These are phyloP conservation scores for Citrus trifoliata DNA, from an alignment of 345 rosid genomes.

Conservation along the genomic window DNA sequence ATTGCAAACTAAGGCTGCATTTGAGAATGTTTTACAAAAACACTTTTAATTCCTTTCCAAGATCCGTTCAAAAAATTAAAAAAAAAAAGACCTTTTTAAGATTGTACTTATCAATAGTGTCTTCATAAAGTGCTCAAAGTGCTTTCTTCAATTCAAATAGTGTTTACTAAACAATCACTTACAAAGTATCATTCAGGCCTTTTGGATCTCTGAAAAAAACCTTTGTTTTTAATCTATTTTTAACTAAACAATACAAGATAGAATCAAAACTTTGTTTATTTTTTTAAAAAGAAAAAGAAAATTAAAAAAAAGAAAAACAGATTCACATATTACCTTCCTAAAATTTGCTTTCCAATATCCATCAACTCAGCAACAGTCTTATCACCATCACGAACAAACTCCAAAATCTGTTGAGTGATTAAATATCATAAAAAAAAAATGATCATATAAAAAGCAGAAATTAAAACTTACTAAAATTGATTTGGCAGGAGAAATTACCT, in stretches of 20 bases:
- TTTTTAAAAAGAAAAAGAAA: background rate
- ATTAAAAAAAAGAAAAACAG: no score
- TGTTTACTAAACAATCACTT: background rate
- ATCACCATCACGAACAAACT: slow-evolving; percentile 92
- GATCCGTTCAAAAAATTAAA: no score
- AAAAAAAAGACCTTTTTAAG: background rate
- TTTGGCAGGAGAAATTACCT: slow-evolving; percentile 40
- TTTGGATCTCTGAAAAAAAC: background rate
- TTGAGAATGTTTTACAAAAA: background rate
- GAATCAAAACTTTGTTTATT: background rate
- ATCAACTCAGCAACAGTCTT: slow-evolving; percentile 77
- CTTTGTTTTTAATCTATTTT: background rate
- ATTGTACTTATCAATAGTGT: background rate
- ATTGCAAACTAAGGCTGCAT: background rate
- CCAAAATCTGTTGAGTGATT: slow-evolving; percentile 55
- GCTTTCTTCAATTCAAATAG: background rate
- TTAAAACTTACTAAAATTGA: background rate
- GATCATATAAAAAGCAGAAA: background rate
- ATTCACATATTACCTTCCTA: slow-evolving; percentile 61
- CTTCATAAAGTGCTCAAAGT: background rate
- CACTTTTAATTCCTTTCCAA: background rate
- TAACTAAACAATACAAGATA: background rate
- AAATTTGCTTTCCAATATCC: slow-evolving; percentile 71
- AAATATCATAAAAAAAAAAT: slow-evolving; percentile 6
- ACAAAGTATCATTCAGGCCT: background rate